These are phyloP conservation scores for Porcisia hertigi DNA, from an alignment of 208 protist genomes.

Conservation along the genomic window DNA sequence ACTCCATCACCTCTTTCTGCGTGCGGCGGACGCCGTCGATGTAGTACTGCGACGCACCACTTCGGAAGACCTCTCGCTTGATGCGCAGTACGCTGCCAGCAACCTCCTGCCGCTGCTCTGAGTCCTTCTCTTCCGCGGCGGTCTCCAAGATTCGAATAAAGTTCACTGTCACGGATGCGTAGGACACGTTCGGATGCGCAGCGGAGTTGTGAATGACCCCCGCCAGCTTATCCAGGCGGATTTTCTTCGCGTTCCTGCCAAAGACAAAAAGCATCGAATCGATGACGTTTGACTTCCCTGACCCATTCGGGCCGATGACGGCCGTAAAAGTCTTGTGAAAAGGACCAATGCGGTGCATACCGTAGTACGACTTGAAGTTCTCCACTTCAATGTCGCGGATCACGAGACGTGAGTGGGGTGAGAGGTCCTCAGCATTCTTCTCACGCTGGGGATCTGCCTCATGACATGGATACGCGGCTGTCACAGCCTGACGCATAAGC, in stretches of 20 bases:
- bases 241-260: constrained; percentile 97
- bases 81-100: constrained; percentile 92
- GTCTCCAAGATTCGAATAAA: constrained; percentile 95
- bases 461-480: background rate
- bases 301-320: constrained; percentile 99
- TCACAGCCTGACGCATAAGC: constrained; percentile 5
- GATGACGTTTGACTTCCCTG: constrained; percentile 99
- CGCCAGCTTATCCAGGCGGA: constrained; percentile 96
- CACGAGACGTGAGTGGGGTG: constrained; percentile 84
- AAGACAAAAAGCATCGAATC: constrained; percentile 99
- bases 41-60: constrained; percentile 96
- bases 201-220: constrained; percentile 99
- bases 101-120: constrained; percentile 87
- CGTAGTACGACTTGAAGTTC: constrained; percentile 99
- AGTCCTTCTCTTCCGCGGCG: constrained; percentile 65
- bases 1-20: constrained; percentile 83
- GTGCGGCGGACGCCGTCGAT: constrained; percentile 74
- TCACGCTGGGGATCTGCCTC: background rate
- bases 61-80: constrained; percentile 89
- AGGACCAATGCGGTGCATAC: constrained; percentile 97
- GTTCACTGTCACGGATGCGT: constrained; percentile 96
- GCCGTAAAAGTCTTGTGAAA: constrained; percentile 99
- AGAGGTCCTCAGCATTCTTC: background rate
- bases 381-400: constrained; percentile 98
- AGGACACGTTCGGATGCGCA: constrained; percentile 89